Base-by-base conservation (phyloP, 2,329 filamentous ascomycete species). In the Aspergillus japonicus region DNA sequence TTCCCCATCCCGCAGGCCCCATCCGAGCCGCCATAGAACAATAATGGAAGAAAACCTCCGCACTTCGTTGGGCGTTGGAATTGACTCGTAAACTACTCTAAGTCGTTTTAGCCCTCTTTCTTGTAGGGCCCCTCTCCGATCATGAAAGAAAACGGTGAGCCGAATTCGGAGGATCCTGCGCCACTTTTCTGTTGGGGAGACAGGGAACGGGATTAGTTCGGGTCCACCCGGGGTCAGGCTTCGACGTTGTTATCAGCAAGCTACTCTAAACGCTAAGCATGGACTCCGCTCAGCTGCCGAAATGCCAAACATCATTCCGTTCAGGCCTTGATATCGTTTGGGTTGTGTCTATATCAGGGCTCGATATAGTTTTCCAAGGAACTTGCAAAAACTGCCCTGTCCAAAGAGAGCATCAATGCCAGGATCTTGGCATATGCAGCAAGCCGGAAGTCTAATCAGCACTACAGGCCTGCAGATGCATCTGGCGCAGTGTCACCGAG, bases 381-480 rank as follows among this genome's bases (percentile, higher is more conserved):
- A 52, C 19, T 14, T 44, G 54, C 51, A 55, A 59, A 44, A 51
- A 59, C 16, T 24, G 44, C 57, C 47, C 49, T 24, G 54, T 50
- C 49, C 31, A 52, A 51, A 56, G 58, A 52, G 33, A n/a, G 26
- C 39, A 4, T 19, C 16, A 19, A 44, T 7, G 55, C 39, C 48
- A 56, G 33, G 35, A 52, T 52, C 56, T 54, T 58, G 51, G 47
- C 48, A 39, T 59, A 61, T 61, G 59, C 59, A 56, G 44, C 59
- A 54, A 61, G 39, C 59, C 59, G 59, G 42, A 59, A 61, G 59
- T 56, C 44, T 59, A 61, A 56, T 50, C 47, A 57, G 49, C 35
- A 21, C 55, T 44, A 52, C 19, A 53, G n/a, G 16, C 26, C 33
- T 19, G 31, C 29, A 23, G 16, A 50, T 35, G 31, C 56, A 19